Conservation (phyloP, 1,139 yeast species). For the Yamadazyma pseudoaaseri region DNA sequence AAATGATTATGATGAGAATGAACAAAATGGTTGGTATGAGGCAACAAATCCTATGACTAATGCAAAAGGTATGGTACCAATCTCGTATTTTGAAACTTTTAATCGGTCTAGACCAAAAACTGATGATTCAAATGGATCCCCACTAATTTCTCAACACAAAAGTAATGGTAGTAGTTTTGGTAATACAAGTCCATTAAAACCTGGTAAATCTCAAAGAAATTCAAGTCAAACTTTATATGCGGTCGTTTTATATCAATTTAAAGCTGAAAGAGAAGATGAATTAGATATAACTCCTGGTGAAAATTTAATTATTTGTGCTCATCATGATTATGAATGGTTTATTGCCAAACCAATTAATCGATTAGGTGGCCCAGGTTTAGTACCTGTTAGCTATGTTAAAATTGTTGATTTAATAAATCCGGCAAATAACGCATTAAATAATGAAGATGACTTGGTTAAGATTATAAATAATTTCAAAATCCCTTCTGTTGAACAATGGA, state of each 20-base stretch:
- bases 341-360: conserved; percentile 95
- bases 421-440: conserved; percentile 11
- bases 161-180: neutral
- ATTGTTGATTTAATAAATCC: conserved; percentile 69
- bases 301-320: conserved; percentile 89
- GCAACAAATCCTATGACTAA: conserved; percentile 85
- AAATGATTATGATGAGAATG: conserved; percentile 48
- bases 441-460: conserved; percentile 28
- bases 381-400: conserved; percentile 88
- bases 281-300: conserved; percentile 83
- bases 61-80: conserved; percentile 83
- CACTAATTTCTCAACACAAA: conserved; percentile 5
- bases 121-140: conserved; percentile 9
- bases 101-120: conserved; percentile 50
- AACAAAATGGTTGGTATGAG: conserved; percentile 71
- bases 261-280: conserved; percentile 89
- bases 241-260: conserved; percentile 68
- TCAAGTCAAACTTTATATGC: conserved; percentile 44
- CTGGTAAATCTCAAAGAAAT: conserved; percentile 12
- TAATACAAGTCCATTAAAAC: conserved; percentile 3
- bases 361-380: conserved; percentile 94
- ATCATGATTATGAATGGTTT: conserved; percentile 95
- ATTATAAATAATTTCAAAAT: conserved; percentile 61
- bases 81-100: conserved; percentile 76
- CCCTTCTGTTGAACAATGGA: conserved; percentile 97